phyloP scores from a whole-genome alignment of 495 filamentous ascomycete species.

The Cercophora samala region DNA sequence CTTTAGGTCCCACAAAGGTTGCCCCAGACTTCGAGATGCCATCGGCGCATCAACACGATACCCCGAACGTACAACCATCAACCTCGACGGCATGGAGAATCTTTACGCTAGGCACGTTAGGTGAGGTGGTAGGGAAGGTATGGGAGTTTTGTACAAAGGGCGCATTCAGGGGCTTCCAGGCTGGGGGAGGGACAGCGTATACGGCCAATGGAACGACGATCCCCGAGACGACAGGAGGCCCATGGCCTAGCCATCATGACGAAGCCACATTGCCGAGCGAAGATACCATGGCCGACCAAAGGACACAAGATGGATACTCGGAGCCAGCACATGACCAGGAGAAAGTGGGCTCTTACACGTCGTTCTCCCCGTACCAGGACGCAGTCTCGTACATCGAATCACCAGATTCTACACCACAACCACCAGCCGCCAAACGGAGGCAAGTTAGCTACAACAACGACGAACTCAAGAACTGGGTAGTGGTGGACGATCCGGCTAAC shows the following conservation, averaged over 20 bases:
- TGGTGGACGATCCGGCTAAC: slow-evolving; percentile 53
- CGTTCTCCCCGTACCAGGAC: slow-evolving; percentile 20
- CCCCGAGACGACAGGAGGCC: slow-evolving; percentile 24
- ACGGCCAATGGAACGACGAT: slow-evolving; percentile 32
- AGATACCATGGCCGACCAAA: slow-evolving; percentile 6
- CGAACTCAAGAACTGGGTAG: slow-evolving; percentile 69
- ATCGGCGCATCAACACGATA: slow-evolving; percentile 13
- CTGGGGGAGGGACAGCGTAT: slow-evolving; percentile 75
- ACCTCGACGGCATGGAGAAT: slow-evolving; percentile 43
- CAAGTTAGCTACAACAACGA: slow-evolving; percentile 50
- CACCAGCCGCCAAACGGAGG: slow-evolving; percentile 50
- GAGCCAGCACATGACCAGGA: slow-evolving; percentile 15
- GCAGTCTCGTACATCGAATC: slow-evolving; percentile 28
- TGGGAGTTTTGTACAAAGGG: slow-evolving; percentile 75
- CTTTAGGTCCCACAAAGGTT: slow-evolving; percentile 38
- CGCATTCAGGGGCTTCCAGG: slow-evolving; percentile 78
- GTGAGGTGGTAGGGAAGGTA: slow-evolving; percentile 68
- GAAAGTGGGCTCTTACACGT: slow-evolving; percentile 15
- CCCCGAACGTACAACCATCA: neutral
- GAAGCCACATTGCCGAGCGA: slow-evolving; percentile 27
- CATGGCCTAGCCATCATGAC: slow-evolving; percentile 33
- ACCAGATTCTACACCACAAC: slow-evolving; percentile 43
- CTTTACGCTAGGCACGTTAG: slow-evolving; percentile 41
- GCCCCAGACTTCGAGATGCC: slow-evolving; percentile 30
- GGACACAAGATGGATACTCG: slow-evolving; percentile 20